These are phyloP conservation scores for Alternaria infectoria DNA, from an alignment of 2,329 filamentous ascomycete genomes.

Conservation along the genomic window DNA sequence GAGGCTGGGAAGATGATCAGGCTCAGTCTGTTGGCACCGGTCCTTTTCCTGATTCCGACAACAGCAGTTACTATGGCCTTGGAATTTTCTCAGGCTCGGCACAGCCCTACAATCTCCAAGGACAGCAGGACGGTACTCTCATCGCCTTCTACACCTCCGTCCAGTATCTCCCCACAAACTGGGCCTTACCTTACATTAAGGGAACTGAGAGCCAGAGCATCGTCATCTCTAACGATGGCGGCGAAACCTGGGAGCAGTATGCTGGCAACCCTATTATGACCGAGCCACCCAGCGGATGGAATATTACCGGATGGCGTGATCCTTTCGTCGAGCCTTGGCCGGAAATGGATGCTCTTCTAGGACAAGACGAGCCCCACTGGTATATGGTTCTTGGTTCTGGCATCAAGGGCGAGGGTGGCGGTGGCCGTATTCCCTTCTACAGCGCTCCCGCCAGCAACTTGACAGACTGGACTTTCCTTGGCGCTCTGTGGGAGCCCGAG, in stretches of 20 bases:
- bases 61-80: slow-evolving; percentile 56
- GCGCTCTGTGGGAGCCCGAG: slow-evolving; percentile 54
- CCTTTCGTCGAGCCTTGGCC: slow-evolving; percentile 47
- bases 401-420: slow-evolving; percentile 55
- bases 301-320: slow-evolving; percentile 49
- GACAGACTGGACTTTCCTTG: slow-evolving; percentile 56
- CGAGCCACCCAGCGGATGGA: slow-evolving; percentile 52
- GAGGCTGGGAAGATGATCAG: slow-evolving; percentile 55
- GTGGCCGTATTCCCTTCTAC: slow-evolving; percentile 56
- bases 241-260: slow-evolving; percentile 56
- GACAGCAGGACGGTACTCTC: slow-evolving; percentile 55
- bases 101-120: slow-evolving; percentile 56
- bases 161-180: slow-evolving; percentile 54
- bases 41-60: slow-evolving; percentile 35
- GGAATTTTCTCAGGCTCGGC: slow-evolving; percentile 62
- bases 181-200: slow-evolving; percentile 51
- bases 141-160: slow-evolving; percentile 58
- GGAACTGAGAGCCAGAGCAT: slow-evolving; percentile 56
- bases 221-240: slow-evolving; percentile 54
- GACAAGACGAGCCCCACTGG: slow-evolving; percentile 52
- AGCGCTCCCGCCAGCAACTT: slow-evolving; percentile 53
- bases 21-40: slow-evolving; percentile 50
- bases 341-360: slow-evolving; percentile 52
- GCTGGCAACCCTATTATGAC: slow-evolving; percentile 55
- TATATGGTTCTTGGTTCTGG: slow-evolving; percentile 56